Evolutionary conservation across 129 eudicot genomes (phyloP).

Genomic region (Oenanthe sinensis): DNA sequence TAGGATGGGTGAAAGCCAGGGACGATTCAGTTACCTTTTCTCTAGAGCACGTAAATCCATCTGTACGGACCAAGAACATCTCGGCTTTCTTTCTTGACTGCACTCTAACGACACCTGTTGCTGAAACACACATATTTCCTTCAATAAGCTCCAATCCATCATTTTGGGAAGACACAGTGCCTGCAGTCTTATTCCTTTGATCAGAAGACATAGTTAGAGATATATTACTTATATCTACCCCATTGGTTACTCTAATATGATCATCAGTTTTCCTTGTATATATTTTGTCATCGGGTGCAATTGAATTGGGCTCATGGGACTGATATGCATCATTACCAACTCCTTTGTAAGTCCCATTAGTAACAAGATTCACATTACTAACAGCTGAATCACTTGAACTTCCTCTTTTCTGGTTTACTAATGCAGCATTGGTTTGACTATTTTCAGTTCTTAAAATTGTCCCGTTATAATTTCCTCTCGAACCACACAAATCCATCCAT

Average conservation of each 20-base stretch:
- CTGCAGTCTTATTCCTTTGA: conserved; percentile 27
- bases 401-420: conserved; percentile 11
- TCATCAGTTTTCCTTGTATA: conserved; percentile 20
- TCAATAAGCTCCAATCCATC: conserved; percentile 47
- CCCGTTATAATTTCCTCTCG: conserved; percentile 38
- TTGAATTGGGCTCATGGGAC: conserved; percentile 22
- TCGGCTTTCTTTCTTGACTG: conserved; percentile 97
- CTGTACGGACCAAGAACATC: conserved; percentile 95
- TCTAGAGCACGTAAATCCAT: conserved; percentile 89
- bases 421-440: conserved; percentile 10
- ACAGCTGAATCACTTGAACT: conserved; percentile 35
- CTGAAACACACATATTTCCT: conserved; percentile 94
- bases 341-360: conserved; percentile 24
- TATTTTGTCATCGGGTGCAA: conserved; percentile 27
- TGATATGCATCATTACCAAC: conserved; percentile 12
- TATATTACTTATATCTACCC: conserved; percentile 13
- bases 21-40: conserved; percentile 99
- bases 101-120: conserved; percentile 94
- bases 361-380: conserved; percentile 15
- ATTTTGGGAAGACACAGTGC: conserved; percentile 27
- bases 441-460: conserved; percentile 12
- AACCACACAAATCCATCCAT: conserved; percentile 29
- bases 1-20: conserved; percentile 94
- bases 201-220: conserved; percentile 18
- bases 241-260: conserved; percentile 18